Percentiles rank a stretch among this genome's conserved stretches.
Evolutionary conservation across 495 filamentous ascomycete species (phyloP).

Genomic region (Aspergillus coremiiformis): DNA sequence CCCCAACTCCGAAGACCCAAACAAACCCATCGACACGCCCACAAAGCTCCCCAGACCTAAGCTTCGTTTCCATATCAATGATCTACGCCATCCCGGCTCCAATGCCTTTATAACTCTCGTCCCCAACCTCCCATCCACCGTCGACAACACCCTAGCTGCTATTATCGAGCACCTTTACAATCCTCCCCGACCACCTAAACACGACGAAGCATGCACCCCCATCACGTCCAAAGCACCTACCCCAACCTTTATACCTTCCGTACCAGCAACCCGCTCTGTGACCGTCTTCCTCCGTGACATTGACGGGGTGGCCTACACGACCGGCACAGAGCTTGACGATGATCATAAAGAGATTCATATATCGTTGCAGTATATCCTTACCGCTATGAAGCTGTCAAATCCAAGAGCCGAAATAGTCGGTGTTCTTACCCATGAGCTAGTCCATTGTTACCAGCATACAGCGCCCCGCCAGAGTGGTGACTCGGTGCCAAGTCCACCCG

Average conservation of each 20-base stretch:
- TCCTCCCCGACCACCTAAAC: conserved; percentile 11
- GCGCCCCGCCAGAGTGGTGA: conserved; percentile 42
- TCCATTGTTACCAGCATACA: conserved; percentile 90
- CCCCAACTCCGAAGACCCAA: not conserved
- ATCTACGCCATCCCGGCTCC: conserved; percentile 58
- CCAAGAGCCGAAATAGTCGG: conserved; percentile 63
- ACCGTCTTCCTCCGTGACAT: conserved; percentile 78
- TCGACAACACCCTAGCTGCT: conserved; percentile 53
- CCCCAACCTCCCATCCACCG: conserved; percentile 46
- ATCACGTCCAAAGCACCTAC: not conserved
- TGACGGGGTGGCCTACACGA: conserved; percentile 82
- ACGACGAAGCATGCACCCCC: conserved; percentile 16
- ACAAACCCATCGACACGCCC: not conserved
- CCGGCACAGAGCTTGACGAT: conserved; percentile 68
- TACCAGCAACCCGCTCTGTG: conserved; percentile 64
- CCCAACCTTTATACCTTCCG: conserved; percentile 24
- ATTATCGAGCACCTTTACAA: conserved; percentile 63
- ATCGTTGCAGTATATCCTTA: conserved; percentile 64
- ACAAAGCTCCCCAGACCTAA: conserved; percentile 45
- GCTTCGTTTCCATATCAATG: conserved; percentile 62
- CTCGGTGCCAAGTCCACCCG: conserved; percentile 41
- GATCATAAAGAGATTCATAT: conserved; percentile 97
- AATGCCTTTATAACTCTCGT: conserved; percentile 54
- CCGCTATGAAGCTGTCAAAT: conserved; percentile 32
- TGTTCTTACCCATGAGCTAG: conserved; percentile 85